Base-by-base conservation (phyloP, 768 basidiomycete species). In the Boletus huronensis region DNA sequence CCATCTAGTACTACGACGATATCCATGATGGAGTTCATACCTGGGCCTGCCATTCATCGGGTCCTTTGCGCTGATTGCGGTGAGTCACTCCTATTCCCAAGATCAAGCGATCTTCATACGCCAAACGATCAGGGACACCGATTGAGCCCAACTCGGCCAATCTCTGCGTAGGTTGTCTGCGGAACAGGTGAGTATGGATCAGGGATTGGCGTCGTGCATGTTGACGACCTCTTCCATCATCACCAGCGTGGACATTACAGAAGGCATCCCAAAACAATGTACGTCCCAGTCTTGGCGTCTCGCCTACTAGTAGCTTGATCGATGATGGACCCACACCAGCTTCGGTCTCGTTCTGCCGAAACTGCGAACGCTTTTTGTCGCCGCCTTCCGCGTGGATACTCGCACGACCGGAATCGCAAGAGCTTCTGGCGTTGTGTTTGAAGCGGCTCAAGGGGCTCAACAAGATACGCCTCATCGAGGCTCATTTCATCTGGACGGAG, bases 401-500 rank as follows among this genome's bases (percentile, higher is more conserved):
- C 45, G 92, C 89, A 23, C 83, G 82, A 53, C 91, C 90, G 0
- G 97, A 99, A 76, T 96, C 93, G 0, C 76, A 96, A 49, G 95
- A 98, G 67, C 79, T 99, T 25, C 80, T 99, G 31, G 90, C 96
- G 3, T 86, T 98, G 53, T 98, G 97, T 34, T 1, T 99, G 54
- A 92, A 90, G 69, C 96, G 95, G 71, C 83, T 98, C 64, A 96
- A 95, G 68, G 94, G 94, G 3, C 77, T 98, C 23, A 87, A 84
- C 64, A 95, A 93, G 77, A 93, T 98, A 26, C 89, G 96, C 46
- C 74, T 99, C 40, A 95, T 97, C n/a, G 96, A 98, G 58, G 97
- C 97, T 2, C 91, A 93, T 59, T 98, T 98, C 71, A 93, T 98
- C 65, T 99, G 97, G 97, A 99, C 97, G 21, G 97, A 99, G 67